Evolutionary conservation across 192 early-diverging fungal genomes (phyloP).

Genomic region (Backusella tuberculispora): DNA sequence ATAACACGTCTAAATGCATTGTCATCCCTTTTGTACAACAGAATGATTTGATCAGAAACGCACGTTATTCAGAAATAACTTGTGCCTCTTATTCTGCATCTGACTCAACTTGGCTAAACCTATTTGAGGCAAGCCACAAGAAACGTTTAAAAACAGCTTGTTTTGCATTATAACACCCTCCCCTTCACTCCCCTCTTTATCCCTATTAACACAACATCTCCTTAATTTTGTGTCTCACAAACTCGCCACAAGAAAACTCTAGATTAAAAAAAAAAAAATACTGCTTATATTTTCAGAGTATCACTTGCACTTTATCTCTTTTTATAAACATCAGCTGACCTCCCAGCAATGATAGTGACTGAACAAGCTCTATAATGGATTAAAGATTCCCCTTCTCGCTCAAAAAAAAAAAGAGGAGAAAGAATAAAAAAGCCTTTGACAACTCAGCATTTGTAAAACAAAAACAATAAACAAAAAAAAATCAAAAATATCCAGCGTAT

Average conservation of each 20-base stretch:
- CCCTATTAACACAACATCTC: background rate
- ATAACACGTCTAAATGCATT: background rate
- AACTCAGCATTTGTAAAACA: conserved; percentile 12
- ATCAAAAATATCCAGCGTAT: background rate
- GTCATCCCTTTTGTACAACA: no score
- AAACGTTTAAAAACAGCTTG: background rate
- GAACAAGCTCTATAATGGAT: background rate
- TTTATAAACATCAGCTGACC: background rate
- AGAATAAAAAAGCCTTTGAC: background rate
- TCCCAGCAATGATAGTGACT: no score
- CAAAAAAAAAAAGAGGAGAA: background rate
- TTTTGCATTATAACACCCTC: background rate
- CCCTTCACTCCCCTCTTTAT: background rate
- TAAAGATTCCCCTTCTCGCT: background rate
- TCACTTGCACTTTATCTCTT: background rate
- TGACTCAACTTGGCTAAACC: conserved; percentile 6
- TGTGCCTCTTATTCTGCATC: background rate
- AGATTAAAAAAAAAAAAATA: background rate
- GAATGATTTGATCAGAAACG: no score
- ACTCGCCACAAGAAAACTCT: background rate
- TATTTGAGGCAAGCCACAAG: background rate
- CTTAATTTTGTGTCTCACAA: background rate
- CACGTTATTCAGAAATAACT: no score
- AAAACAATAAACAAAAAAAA: background rate
- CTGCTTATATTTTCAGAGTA: background rate